A percentile compares a stretch with the other conserved stretches of the same genome.
These are phyloP conservation scores for Torulaspora quercuum DNA, from an alignment of 805 yeast species.

Conservation along the genomic window DNA sequence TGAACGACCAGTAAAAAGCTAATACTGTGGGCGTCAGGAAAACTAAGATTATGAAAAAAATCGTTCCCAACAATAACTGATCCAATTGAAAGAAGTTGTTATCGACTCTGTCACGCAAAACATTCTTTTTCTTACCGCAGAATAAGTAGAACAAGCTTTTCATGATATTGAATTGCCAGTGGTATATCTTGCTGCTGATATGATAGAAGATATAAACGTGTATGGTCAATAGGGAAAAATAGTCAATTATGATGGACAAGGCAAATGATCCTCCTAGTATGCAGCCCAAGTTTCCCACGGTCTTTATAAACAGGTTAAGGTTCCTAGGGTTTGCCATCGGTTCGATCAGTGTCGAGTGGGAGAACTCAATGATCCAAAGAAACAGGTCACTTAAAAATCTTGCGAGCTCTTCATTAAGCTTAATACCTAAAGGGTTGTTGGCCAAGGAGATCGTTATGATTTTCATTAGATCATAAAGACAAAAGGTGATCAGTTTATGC, in stretches of 20 bases:
- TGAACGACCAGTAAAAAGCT: conserved; percentile 78
- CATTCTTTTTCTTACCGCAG: conserved; percentile 84
- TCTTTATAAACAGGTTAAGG: conserved; percentile 31
- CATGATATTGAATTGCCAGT: conserved; percentile 66
- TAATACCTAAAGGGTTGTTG: conserved; percentile 90
- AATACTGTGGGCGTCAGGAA: conserved; percentile 82
- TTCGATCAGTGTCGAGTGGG: conserved; percentile 41
- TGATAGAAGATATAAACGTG: conserved; percentile 76
- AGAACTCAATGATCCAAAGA: conserved; percentile 76
- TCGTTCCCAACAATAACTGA: conserved; percentile 82
- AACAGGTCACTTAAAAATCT: conserved; percentile 81
- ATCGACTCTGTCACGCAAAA: conserved; percentile 81
- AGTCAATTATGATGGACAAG: conserved; percentile 63
- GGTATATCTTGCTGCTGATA: conserved; percentile 74
- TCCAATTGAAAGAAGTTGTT: conserved; percentile 80
- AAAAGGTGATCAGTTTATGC: conserved; percentile 16
- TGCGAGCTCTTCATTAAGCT: conserved; percentile 82
- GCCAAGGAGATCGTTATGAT: conserved; percentile 67
- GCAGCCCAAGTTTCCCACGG: conserved; percentile 42
- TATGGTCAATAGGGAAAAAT: conserved; percentile 56
- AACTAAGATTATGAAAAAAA: conserved; percentile 73
- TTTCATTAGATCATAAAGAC: conserved; percentile 43
- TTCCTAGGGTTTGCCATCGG: conserved; percentile 22
- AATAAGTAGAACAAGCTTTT: conserved; percentile 77
- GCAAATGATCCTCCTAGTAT: conserved; percentile 66